These are phyloP conservation scores for Sporobolomyces roseus DNA, from an alignment of 768 basidiomycete species.

Conservation along the genomic window DNA sequence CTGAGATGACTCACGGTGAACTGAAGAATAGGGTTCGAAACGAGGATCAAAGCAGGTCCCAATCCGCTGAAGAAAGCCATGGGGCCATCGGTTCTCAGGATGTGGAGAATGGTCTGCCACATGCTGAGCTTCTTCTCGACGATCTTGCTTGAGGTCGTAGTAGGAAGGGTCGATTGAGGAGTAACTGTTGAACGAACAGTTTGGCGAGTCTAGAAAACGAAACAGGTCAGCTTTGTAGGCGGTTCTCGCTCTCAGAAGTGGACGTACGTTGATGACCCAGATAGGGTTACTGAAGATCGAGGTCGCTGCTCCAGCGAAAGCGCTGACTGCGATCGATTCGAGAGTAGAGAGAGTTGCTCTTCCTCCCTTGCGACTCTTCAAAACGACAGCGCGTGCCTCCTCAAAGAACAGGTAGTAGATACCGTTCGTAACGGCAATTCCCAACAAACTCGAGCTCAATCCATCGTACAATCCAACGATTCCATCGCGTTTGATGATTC, in stretches of 20 bases:
- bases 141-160: conserved; percentile 31
- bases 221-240: conserved; percentile 18
- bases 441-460: conserved; percentile 74
- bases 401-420: conserved; percentile 67
- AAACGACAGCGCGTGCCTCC: conserved; percentile 48
- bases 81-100: conserved; percentile 68
- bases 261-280: conserved; percentile 79
- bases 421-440: conserved; percentile 82
- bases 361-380: conserved; percentile 41
- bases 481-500: conserved; percentile 80
- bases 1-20: conserved; percentile 39
- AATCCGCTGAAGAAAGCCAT: conserved; percentile 89
- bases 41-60: conserved; percentile 85
- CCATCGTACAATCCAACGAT: conserved; percentile 80
- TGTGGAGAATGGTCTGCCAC: conserved; percentile 63
- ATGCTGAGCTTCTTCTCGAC: conserved; percentile 59
- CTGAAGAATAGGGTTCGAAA: conserved; percentile 87
- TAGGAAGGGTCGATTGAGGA: not conserved
- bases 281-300: conserved; percentile 87
- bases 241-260: not conserved
- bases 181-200: conserved; percentile 44
- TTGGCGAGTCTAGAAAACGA: conserved; percentile 24
- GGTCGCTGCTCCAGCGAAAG: conserved; percentile 88
- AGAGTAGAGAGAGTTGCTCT: conserved; percentile 61
- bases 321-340: conserved; percentile 84